A percentile compares a stretch with the other conserved stretches of the same genome.
Evolutionary conservation across 441 rosid genomes (phyloP).

Genomic region (Sinapis alba): DNA sequence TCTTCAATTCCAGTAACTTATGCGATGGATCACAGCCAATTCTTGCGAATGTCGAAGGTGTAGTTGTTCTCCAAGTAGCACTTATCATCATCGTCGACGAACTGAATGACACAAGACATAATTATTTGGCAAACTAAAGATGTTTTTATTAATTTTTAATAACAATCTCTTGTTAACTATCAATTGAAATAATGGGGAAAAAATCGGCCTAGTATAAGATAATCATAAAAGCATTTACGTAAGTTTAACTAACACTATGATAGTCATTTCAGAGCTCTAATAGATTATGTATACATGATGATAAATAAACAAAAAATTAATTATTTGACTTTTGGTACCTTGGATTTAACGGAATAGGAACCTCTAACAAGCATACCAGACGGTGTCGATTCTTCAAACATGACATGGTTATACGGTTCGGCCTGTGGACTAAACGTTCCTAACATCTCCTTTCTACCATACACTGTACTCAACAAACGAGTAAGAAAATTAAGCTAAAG

Average conservation of each 20-base stretch:
- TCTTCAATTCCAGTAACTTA: slow-evolving; percentile 20
- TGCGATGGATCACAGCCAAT: slow-evolving; percentile 49
- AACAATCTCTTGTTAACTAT: background rate
- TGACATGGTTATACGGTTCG: slow-evolving; percentile 58
- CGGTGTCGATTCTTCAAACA: slow-evolving; percentile 69
- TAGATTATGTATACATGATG: background rate
- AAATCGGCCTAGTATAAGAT: too few relatives aligned
- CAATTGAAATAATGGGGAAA: too few relatives aligned
- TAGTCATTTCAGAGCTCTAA: too few relatives aligned
- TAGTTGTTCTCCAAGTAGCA: slow-evolving; percentile 95
- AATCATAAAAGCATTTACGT: too few relatives aligned
- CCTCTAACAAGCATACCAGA: slow-evolving; percentile 73
- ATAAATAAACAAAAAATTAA: background rate
- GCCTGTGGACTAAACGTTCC: slow-evolving; percentile 75
- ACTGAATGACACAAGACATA: slow-evolving; percentile 47
- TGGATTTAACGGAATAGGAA: slow-evolving; percentile 59
- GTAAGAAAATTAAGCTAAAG: background rate
- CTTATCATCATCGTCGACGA: slow-evolving; percentile 83
- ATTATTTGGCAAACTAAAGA: background rate
- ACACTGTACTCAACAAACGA: slow-evolving; percentile 44
- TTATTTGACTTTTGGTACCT: slow-evolving; percentile 38
- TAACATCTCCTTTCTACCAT: slow-evolving; percentile 63
- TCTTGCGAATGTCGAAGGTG: slow-evolving; percentile 83
- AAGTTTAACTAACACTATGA: background rate
- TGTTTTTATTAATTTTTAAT: background rate